Conservation (phyloP, 176 grass and related monocot species). For the Guadua angustifolia region DNA sequence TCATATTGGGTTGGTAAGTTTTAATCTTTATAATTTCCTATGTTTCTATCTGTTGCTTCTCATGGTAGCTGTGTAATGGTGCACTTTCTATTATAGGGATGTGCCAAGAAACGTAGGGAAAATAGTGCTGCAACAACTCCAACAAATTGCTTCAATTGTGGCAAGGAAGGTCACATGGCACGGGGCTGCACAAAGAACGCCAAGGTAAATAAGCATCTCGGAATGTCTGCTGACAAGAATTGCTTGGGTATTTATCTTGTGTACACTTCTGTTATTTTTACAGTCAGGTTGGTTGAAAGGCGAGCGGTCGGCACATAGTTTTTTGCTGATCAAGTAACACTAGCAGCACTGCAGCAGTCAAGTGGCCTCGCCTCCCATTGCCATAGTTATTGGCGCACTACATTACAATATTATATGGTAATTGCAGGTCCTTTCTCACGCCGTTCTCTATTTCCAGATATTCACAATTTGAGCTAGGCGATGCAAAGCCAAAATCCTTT, state of each 20-base stretch:
- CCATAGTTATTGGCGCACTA: too few relatives aligned
- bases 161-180: constrained; percentile 80
- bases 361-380: too few relatives aligned
- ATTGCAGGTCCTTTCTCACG: too few relatives aligned
- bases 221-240: constrained; percentile 14
- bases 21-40: neutral
- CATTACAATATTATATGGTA: too few relatives aligned
- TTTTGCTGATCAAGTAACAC: too few relatives aligned
- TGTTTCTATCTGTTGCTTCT: constrained; percentile 34
- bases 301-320: constrained; percentile 48
- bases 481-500: too few relatives aligned
- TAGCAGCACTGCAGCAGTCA: too few relatives aligned
- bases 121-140: constrained; percentile 39
- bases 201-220: constrained; percentile 52
- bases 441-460: too few relatives aligned
- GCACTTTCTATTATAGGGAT: constrained; percentile 67
- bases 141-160: constrained; percentile 67
- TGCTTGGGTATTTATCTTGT: constrained; percentile 10
- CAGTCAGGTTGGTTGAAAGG: constrained; percentile 56
- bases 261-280: neutral
- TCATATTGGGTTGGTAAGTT: constrained; percentile 83
- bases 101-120: constrained; percentile 77
- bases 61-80: constrained; percentile 28
- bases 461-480: too few relatives aligned
- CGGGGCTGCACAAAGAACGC: constrained; percentile 69